phyloP scores from a whole-genome alignment of 2,329 filamentous ascomycete species.

The Fusarium sp. region DNA sequence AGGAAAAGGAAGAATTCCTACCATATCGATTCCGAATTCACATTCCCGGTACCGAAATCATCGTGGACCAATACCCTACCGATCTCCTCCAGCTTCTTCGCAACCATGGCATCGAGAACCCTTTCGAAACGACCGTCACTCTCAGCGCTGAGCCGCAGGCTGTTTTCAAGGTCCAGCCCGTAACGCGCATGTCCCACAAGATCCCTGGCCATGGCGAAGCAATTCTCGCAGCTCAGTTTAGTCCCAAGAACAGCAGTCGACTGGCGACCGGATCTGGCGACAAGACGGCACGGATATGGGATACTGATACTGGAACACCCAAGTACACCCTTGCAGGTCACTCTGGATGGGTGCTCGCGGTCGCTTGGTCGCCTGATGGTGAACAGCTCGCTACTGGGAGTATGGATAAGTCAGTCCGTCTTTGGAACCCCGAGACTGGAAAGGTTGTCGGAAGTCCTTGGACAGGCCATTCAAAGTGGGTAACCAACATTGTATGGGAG shows the following conservation, averaged over 20 bases:
- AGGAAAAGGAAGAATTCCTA: constrained; percentile 70
- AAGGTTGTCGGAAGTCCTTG: constrained; percentile 75
- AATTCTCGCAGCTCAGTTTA: constrained; percentile 89
- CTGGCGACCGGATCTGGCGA: constrained; percentile 93
- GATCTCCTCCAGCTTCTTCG: constrained; percentile 67
- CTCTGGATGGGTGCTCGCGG: constrained; percentile 86
- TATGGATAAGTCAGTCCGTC: constrained; percentile 90
- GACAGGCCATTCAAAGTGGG: constrained; percentile 90
- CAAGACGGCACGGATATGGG: constrained; percentile 91
- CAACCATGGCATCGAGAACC: constrained; percentile 68
- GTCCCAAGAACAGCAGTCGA: constrained; percentile 78
- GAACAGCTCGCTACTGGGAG: constrained; percentile 86
- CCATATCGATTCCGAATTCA: constrained; percentile 73
- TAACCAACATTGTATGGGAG: constrained; percentile 91
- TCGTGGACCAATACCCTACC: constrained; percentile 68
- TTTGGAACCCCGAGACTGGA: constrained; percentile 90
- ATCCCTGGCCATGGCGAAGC: constrained; percentile 93
- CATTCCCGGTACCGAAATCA: constrained; percentile 64
- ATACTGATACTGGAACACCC: constrained; percentile 92
- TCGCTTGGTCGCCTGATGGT: constrained; percentile 89
- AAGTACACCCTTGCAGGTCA: constrained; percentile 88
- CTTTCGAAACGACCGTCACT: constrained; percentile 67
- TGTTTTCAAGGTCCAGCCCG: constrained; percentile 91
- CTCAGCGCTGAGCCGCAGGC: constrained; percentile 82
- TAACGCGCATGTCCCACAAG: constrained; percentile 87